Conservation (phyloP, 495 filamentous ascomycete genomes). For the Podospora tetraspora region DNA sequence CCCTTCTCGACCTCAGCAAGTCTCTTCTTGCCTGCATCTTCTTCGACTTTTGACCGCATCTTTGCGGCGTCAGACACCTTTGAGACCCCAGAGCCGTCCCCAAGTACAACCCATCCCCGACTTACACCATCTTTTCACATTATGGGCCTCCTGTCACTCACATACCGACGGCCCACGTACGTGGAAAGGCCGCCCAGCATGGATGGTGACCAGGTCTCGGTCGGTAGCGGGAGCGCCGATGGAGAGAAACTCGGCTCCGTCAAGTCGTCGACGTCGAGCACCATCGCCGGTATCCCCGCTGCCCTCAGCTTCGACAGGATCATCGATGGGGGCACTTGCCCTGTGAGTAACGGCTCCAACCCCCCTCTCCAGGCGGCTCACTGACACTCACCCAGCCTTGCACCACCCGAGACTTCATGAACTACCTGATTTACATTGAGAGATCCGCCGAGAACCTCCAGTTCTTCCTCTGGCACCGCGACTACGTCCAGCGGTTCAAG, state of each 20-base stretch:
- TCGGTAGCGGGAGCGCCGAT: slow-evolving; percentile 12
- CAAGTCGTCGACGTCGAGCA: slow-evolving; percentile 18
- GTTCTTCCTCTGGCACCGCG: slow-evolving; percentile 70
- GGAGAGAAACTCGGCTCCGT: slow-evolving; percentile 23
- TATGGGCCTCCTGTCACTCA: slow-evolving; percentile 33
- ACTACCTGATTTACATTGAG: slow-evolving; percentile 72
- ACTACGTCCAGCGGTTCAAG: slow-evolving; percentile 59
- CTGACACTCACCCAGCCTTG: slow-evolving; percentile 50
- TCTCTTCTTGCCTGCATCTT: neutral
- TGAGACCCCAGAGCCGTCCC: neutral
- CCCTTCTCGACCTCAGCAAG: neutral
- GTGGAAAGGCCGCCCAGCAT: slow-evolving; percentile 23
- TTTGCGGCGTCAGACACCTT: neutral
- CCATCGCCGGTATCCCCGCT: slow-evolving; percentile 52
- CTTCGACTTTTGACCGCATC: neutral
- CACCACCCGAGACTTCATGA: slow-evolving; percentile 73
- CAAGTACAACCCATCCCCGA: neutral
- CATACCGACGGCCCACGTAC: slow-evolving; percentile 35
- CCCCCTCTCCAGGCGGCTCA: neutral
- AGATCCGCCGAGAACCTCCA: slow-evolving; percentile 71
- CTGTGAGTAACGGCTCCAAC: slow-evolving; percentile 47
- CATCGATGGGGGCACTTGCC: slow-evolving; percentile 65
- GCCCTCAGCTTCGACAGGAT: slow-evolving; percentile 68
- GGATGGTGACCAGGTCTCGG: slow-evolving; percentile 25
- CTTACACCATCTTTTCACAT: neutral